A percentile compares a stretch with the other conserved stretches of the same genome.
These are phyloP conservation scores for Mrakiaceae sp. DNA, from an alignment of 1,284 basidiomycete genomes.

Conservation along the genomic window DNA sequence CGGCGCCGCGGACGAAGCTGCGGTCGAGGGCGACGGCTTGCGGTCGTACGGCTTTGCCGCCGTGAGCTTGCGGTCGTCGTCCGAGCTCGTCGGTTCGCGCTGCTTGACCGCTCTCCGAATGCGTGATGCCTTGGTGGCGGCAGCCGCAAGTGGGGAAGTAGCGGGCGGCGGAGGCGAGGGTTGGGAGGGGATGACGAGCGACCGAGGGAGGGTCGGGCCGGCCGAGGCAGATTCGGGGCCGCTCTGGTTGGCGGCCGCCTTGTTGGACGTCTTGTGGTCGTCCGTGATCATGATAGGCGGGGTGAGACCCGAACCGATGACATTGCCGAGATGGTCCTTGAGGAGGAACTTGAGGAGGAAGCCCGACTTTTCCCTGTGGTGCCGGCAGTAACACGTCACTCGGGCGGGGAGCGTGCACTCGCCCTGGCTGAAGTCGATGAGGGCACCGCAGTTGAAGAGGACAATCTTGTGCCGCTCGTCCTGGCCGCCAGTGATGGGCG, in stretches of 20 bases:
- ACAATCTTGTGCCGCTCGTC: conserved; percentile 55
- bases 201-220: neutral
- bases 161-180: neutral
- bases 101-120: neutral
- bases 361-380: conserved; percentile 94
- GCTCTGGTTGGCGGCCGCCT: conserved; percentile 16
- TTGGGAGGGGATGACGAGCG: conserved; percentile 14
- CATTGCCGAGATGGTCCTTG: conserved; percentile 63
- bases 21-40: conserved; percentile 9
- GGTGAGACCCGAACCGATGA: conserved; percentile 73
- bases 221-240: neutral
- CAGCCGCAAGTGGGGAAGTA: too few species aligned
- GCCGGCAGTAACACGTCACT: conserved; percentile 97
- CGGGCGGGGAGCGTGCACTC: conserved; percentile 81
- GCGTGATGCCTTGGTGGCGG: neutral
- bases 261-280: conserved; percentile 77
- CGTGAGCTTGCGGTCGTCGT: conserved; percentile 1
- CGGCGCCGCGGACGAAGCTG: conserved; percentile 1
- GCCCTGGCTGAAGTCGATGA: conserved; percentile 80
- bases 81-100: neutral
- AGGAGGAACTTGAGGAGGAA: conserved; percentile 83
- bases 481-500: conserved; percentile 15
- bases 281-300: conserved; percentile 98
- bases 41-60: conserved; percentile 28
- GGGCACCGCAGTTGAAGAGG: conserved; percentile 89